A percentile compares a stretch with the other conserved stretches of the same genome.
phyloP scores from a whole-genome alignment of 192 early-diverging fungal species.

The Chytriomyces sp. region DNA sequence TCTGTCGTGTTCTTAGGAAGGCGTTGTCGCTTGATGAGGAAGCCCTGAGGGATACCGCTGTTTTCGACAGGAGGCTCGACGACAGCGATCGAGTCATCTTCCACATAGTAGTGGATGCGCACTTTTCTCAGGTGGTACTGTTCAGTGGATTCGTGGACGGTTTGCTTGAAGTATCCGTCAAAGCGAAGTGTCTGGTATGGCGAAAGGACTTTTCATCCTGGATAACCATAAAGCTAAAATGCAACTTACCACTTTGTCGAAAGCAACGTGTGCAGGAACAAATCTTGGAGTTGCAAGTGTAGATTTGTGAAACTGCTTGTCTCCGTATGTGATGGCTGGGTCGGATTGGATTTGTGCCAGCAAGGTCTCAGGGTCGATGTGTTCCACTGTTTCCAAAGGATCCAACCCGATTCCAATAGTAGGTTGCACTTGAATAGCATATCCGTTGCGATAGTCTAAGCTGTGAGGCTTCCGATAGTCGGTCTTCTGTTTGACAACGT shows the following conservation, averaged over 20 bases:
- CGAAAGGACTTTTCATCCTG: constrained; percentile 1
- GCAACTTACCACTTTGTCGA: constrained; percentile 63
- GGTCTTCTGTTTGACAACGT: constrained; percentile 51
- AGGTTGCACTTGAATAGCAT: constrained; percentile 47
- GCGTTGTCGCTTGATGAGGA: constrained; percentile 64
- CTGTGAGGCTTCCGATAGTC: constrained; percentile 58
- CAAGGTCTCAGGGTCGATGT: constrained; percentile 38
- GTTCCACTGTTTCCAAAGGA: constrained; percentile 19
- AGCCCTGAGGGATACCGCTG: constrained; percentile 62
- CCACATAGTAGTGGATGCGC: constrained; percentile 59
- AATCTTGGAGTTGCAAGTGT: constrained; percentile 33
- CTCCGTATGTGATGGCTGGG: constrained; percentile 51
- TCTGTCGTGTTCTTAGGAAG: constrained; percentile 57
- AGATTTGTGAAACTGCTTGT: constrained; percentile 35
- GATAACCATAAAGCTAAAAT: not conserved
- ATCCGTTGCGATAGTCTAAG: constrained; percentile 61
- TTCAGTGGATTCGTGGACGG: constrained; percentile 61
- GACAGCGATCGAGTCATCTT: constrained; percentile 69
- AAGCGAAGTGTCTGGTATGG: constrained; percentile 58
- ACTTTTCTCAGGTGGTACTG: constrained; percentile 65
- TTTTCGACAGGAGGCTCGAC: constrained; percentile 68
- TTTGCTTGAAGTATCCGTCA: constrained; percentile 67
- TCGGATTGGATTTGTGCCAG: constrained; percentile 38
- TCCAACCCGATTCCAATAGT: constrained; percentile 43
- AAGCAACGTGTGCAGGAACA: constrained; percentile 60